A percentile compares a stretch with the other conserved stretches of the same genome.
Evolutionary conservation across 495 filamentous ascomycete genomes (phyloP).

Genomic region (Xylaria grammica): DNA sequence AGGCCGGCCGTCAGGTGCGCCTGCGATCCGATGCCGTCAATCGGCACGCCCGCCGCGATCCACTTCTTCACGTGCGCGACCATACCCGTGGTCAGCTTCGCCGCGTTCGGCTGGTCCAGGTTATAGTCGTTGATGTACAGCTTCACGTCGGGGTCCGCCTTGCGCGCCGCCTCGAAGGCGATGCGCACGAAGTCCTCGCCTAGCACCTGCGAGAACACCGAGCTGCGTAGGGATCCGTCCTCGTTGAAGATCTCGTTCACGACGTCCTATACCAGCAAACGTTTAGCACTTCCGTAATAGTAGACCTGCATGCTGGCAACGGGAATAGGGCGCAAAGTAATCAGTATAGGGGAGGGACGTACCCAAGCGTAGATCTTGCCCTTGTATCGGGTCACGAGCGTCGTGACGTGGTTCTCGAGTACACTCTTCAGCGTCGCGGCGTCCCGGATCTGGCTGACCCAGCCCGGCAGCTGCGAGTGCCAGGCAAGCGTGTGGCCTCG

Average conservation of each 20-base stretch:
- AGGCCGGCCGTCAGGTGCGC: slow-evolving; percentile 61
- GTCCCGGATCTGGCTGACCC: slow-evolving; percentile 61
- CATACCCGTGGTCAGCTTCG: slow-evolving; percentile 66
- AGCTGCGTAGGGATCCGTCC: slow-evolving; percentile 59
- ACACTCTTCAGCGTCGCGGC: slow-evolving; percentile 55
- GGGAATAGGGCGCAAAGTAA: background rate
- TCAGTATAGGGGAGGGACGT: slow-evolving; percentile 19
- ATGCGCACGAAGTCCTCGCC: slow-evolving; percentile 63
- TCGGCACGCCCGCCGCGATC: slow-evolving; percentile 67
- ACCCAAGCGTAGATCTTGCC: slow-evolving; percentile 68
- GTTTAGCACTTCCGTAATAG: background rate
- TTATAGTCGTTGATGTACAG: slow-evolving; percentile 77
- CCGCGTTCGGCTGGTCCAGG: slow-evolving; percentile 50
- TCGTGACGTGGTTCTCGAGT: slow-evolving; percentile 65
- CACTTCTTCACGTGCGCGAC: slow-evolving; percentile 69
- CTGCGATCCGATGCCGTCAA: slow-evolving; percentile 76
- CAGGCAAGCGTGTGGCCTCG: slow-evolving; percentile 69
- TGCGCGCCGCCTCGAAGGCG: slow-evolving; percentile 65
- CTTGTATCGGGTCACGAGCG: slow-evolving; percentile 61
- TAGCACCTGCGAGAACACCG: slow-evolving; percentile 64
- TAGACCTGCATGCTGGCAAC: background rate
- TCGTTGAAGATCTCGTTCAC: slow-evolving; percentile 74
- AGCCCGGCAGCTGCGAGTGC: slow-evolving; percentile 68
- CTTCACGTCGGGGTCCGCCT: slow-evolving; percentile 62
- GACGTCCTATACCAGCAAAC: slow-evolving; percentile 52